Base-by-base conservation (phyloP, 768 basidiomycete genomes). In the Postia placenta region DNA sequence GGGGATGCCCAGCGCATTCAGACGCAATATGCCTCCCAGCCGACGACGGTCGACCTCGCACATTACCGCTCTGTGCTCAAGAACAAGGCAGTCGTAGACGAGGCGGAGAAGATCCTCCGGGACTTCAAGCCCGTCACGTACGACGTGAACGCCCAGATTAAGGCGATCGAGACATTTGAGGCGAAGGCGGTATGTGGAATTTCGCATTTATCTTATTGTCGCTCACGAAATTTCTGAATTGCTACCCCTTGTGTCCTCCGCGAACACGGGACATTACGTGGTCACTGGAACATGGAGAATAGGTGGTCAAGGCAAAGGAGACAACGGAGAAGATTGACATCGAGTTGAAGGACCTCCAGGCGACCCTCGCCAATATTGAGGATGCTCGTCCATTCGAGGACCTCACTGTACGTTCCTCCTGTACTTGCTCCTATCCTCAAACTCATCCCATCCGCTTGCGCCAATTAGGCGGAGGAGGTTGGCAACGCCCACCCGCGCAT, bases 341-440 rank as follows among this genome's bases (percentile, higher is more conserved):
- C 37, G 95, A 98, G 71, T 77, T 98, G 59, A 81, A 86, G 68
- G 84, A 91, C 61, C 86, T 99, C 58, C 85, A 92, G 69, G 83
- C 80, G 37, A 97, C 96, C 23, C 85, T 98, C 53, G 83, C 87
- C 58, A 96, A 99, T 79, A 98, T 99, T 53, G 88, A 97, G 74
- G 83, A 94, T 45, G 93, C 94, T 37, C 86, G 96, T 70, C 90
- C 95, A 6, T 96, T 99, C 71, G 93, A 98, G 65, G 90, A 98
- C 60, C 78, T 99, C 57, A 94, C 92, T 28, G 94, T 95, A 55
- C 55, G 87, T 73, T n/a, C n/a, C 27, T 35, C 24, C 22, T 25
- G n/a, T 39, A 2, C 42, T 36, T 17, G 14, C 4, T 37, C 7
- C 25, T 15, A 14, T 33, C 15, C 30, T 33, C 30, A 33, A 33